phyloP scores from a whole-genome alignment of 2,329 filamentous ascomycete genomes.

The Neocucurbitaria cava region DNA sequence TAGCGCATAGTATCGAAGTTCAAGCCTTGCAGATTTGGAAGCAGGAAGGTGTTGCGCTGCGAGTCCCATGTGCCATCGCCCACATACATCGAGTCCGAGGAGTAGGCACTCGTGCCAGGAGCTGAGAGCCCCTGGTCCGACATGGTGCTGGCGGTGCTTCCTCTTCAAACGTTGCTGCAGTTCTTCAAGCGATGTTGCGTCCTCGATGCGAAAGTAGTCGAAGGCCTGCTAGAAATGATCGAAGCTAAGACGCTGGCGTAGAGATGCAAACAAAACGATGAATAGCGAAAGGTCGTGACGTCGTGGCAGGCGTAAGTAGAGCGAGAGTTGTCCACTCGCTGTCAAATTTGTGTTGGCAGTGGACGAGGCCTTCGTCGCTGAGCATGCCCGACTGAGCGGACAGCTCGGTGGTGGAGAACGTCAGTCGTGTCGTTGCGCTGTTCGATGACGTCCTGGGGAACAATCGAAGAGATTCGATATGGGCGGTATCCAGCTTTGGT shows the following conservation, averaged over 20 bases:
- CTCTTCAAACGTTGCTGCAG: not conserved
- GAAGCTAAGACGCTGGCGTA: slow-evolving; percentile 10
- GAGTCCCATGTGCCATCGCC: slow-evolving; percentile 87
- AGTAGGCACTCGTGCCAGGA: slow-evolving; percentile 75
- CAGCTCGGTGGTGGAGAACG: slow-evolving; percentile 34
- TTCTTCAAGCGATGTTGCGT: slow-evolving; percentile 10
- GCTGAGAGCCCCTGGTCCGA: slow-evolving; percentile 62
- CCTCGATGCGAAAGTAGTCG: slow-evolving; percentile 12
- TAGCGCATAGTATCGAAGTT: slow-evolving; percentile 85
- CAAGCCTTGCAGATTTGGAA: slow-evolving; percentile 77
- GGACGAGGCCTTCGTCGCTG: slow-evolving; percentile 23
- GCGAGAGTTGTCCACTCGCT: slow-evolving; percentile 17
- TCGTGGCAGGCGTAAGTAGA: slow-evolving; percentile 37
- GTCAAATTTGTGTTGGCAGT: slow-evolving; percentile 30
- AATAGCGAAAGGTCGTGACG: slow-evolving; percentile 34
- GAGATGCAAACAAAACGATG: slow-evolving; percentile 14
- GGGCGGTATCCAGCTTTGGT: slow-evolving; percentile 18
- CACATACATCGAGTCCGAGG: slow-evolving; percentile 75
- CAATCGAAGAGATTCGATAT: slow-evolving; percentile 9
- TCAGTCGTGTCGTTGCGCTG: slow-evolving; percentile 32
- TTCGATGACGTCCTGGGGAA: slow-evolving; percentile 15
- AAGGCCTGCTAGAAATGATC: slow-evolving; percentile 12
- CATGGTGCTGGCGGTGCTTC: slow-evolving; percentile 23
- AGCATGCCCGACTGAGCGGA: slow-evolving; percentile 44
- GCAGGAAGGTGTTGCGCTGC: slow-evolving; percentile 75